Evolutionary conservation across 1,284 basidiomycete genomes (phyloP), one percentile per base, ranked within the genome.

Genomic region (Ustilago shanxiensis): DNA sequence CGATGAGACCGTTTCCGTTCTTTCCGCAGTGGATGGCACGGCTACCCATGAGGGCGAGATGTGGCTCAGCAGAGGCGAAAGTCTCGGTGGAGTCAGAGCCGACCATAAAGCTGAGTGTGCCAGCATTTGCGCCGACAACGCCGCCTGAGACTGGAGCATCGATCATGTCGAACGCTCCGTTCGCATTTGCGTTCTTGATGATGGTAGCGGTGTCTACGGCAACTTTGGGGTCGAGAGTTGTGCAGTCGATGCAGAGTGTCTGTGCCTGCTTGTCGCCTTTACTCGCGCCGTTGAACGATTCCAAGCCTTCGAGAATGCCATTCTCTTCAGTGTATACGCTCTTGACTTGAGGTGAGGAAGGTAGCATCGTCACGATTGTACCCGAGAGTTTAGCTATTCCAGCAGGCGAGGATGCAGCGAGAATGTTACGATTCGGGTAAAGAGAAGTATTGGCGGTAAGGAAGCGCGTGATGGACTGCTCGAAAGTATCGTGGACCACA

Each of bases 61-160:
- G 87, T 2, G 92, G 90, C 57, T 89, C 87, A 8, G 92, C 90
- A 26, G 87, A 87, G 14, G 33, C 16, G 81, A 92, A 95, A 16
- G 90, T 89, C 5, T 86, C 83, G 37, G 89, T 86, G 1, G 90
- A 88, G 6, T 93, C 93, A n/a, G 81, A 77, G 9, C 94, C 94
- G 28, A 95, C 93, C 64, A 96, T 91, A 88, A 96, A 96, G 20
- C 93, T 91, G n/a, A 96, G 88, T 0, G 93, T 93, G 0, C 66
- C 82, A 0, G 81, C 92, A 82, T 92, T 91, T 10, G 95, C 95
- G 24, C 94, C 94, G 18, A 92, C 88, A 8, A 94, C 93, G 90
- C 94, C 95, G 66, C 94, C 94, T 37, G 93, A 94, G 0, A 96
- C 94, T 16, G 94, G 95, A 2, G 94, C 93, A 86, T 96, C 94